Base-by-base conservation (phyloP, 2,329 filamentous ascomycete species). In the Paraphoma sp. region DNA sequence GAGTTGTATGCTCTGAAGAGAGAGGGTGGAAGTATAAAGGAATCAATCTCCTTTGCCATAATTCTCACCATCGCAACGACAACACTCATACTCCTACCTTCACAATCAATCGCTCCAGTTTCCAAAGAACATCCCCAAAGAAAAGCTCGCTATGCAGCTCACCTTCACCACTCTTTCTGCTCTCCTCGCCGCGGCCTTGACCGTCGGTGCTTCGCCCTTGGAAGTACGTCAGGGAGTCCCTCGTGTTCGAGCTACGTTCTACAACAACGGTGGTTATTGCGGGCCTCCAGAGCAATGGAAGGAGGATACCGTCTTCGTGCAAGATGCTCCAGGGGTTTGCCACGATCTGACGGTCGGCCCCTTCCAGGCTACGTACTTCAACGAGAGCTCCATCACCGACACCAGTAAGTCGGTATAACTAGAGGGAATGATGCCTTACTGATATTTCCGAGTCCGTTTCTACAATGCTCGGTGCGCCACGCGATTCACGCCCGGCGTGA, bases 211-310 rank as follows among this genome's bases (percentile, higher is more conserved):
- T n/a, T 54, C 51, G 7, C 48, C 53, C n/a, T 31, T 55, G 23
- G 14, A 53, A 51, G 43, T 40, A 31, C 16, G 58, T 36, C 51
- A 53, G 36, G 54, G 44, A 11, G 49, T 48, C 4, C 51, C 55
- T 14, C 55, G 58, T 28, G 51, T 58, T 36, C 57, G 53, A 33
- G 58, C 55, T 42, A 56, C 55, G 16, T 60, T 60, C 44, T 60
- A 31, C 43, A 46, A 47, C 46, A 53, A 58, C 18, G 46, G 43
- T 17, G 45, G 52, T n/a, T 54, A 33, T n/a, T 50, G 51, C 10
- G 43, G 48, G n/a, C 36, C 50, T 3, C 51, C 45, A 6, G 48
- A 51, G 18, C n/a, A 30, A 16, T 58, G 46, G 52, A 36, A 9
- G 1, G 58, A 60, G 41, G 58, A 60, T n/a, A 55, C 52, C 9